Conservation (phyloP, 2,329 filamentous ascomycete species). For the Metarhizium rileyi region DNA sequence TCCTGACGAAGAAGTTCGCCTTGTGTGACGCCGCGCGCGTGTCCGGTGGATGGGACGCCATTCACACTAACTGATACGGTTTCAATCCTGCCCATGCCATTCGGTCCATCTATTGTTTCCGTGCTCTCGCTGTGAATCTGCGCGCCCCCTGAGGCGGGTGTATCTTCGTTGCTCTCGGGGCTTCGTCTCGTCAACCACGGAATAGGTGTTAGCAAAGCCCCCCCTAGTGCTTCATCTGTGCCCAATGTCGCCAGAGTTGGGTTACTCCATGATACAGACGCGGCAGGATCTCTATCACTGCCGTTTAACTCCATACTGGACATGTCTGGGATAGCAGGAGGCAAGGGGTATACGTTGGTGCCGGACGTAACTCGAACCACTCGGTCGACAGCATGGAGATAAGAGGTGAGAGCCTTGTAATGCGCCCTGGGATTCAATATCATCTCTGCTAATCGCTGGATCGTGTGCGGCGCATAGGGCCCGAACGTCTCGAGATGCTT, state of each 20-base stretch:
- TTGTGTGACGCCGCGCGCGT: slow-evolving; percentile 58
- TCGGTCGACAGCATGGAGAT: slow-evolving; percentile 83
- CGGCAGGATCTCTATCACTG: slow-evolving; percentile 32
- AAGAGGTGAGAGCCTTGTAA: slow-evolving; percentile 74
- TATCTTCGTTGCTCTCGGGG: slow-evolving; percentile 18
- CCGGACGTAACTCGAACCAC: slow-evolving; percentile 83
- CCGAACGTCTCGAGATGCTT: slow-evolving; percentile 59
- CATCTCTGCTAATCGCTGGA: slow-evolving; percentile 86
- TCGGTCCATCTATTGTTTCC: slow-evolving; percentile 72
- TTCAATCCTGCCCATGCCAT: slow-evolving; percentile 69
- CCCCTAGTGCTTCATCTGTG: slow-evolving; percentile 81
- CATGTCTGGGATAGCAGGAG: slow-evolving; percentile 51
- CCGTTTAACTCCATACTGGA: slow-evolving; percentile 54
- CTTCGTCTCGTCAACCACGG: slow-evolving; percentile 61
- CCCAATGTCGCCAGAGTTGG: slow-evolving; percentile 46
- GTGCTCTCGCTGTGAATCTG: slow-evolving; percentile 61
- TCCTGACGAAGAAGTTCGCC: slow-evolving; percentile 80
- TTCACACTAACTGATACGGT: slow-evolving; percentile 71
- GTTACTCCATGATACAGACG: slow-evolving; percentile 36
- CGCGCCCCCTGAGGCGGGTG: slow-evolving; percentile 20
- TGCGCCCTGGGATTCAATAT: slow-evolving; percentile 65
- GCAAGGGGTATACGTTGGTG: slow-evolving; percentile 72
- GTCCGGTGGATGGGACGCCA: slow-evolving; percentile 47
- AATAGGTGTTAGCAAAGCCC: slow-evolving; percentile 86
- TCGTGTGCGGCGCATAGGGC: slow-evolving; percentile 74